Evolutionary conservation across 2,329 filamentous ascomycete genomes (phyloP), one percentile per base, ranked within the genome.

Genomic region (Stemphylium lycopersici): DNA sequence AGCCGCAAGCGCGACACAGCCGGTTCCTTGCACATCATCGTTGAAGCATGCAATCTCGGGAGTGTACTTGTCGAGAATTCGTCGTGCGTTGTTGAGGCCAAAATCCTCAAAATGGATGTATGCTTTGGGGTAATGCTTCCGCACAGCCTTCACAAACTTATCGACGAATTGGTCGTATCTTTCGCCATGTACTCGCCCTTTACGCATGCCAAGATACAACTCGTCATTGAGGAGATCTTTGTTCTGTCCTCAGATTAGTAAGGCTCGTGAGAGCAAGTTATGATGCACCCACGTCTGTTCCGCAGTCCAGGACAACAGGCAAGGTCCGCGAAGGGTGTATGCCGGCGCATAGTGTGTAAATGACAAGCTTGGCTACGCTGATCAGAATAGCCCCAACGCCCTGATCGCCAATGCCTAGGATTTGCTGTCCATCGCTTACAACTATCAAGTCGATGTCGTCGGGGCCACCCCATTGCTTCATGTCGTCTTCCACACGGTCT

Each of bases 81-180:
- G 84, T 26, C 89, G 82, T 0, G 90, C 90, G 66, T 96, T 96
- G 1, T 75, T 74, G 0, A 96, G 77, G 0, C 91, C 91, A 77
- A 96, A 96, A 68, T 96, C 92, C 67, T 96, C 90, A 69, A 96
- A 96, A 68, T 96, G 91, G 16, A 96, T 88, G 65, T 93, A 93
- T 0, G 92, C 91, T 40, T 83, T 86, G 0, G 92, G 92, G 56
- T 88, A 96, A 1, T 86, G 80, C 63, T 88, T 85, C 39, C 86
- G 80, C 0, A 88, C 88, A 0, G 85, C 81, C 46, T 81, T 78
- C 7, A 96, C 84, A 66, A 96, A 96, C 0, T 77, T 84, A 40
- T 91, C 88, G 1, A 96, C 85, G 56, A 96, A 90, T 0, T 84
- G 73, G 67, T 93, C 90, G 67, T 96, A 96, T 63, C 86, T 76